Conservation (phyloP, 495 filamentous ascomycete species). For the Penicillium verhagenii region DNA sequence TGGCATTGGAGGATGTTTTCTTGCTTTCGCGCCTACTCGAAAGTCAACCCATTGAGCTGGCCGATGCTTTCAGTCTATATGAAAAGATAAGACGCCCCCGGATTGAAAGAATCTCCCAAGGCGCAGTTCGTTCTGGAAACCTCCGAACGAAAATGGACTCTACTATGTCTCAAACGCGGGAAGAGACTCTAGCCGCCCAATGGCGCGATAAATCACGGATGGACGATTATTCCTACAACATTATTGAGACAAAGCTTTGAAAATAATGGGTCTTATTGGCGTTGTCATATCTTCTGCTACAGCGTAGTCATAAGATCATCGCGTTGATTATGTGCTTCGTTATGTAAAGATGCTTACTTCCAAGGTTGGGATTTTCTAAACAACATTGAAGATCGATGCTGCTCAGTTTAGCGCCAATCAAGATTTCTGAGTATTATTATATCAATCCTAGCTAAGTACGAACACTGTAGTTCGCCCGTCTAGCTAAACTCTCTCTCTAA, state of each 20-base stretch:
- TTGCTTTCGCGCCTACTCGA: conserved; percentile 36
- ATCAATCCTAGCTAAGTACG: too few relatives aligned
- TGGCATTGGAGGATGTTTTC: conserved; percentile 46
- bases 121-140: conserved; percentile 21
- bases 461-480: too few relatives aligned
- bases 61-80: conserved; percentile 19
- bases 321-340: too few relatives aligned
- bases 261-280: too few relatives aligned
- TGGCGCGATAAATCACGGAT: background rate
- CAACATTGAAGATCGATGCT: too few relatives aligned
- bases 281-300: too few relatives aligned
- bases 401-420: too few relatives aligned
- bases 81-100: conserved; percentile 32
- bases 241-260: background rate
- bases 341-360: too few relatives aligned
- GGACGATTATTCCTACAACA: background rate
- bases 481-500: too few relatives aligned
- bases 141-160: conserved; percentile 2
- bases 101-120: conserved; percentile 20
- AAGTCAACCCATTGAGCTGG: background rate
- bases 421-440: too few relatives aligned
- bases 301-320: too few relatives aligned
- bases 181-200: background rate
- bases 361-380: too few relatives aligned
- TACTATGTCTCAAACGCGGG: background rate